A percentile compares a stretch with the other conserved stretches of the same genome.
phyloP scores from a whole-genome alignment of 1,139 yeast genomes.

The Ashbya aceris region DNA sequence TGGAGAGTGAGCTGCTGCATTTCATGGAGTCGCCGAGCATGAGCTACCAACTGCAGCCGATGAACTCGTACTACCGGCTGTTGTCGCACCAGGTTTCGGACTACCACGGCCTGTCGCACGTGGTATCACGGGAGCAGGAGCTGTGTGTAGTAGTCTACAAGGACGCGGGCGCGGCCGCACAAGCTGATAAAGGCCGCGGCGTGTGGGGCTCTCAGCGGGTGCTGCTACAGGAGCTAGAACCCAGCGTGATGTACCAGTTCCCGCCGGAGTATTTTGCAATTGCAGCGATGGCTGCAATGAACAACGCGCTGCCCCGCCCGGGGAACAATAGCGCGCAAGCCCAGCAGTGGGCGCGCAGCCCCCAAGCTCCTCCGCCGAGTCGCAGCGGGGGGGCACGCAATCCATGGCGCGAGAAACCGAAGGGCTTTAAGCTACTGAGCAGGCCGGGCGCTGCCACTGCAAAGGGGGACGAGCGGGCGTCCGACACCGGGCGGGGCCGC shows the following conservation, averaged over 20 bases:
- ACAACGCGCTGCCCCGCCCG: background rate
- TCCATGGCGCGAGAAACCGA: background rate
- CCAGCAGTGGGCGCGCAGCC: slow-evolving; percentile 17
- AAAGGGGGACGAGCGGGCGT: background rate
- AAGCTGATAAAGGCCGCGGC: slow-evolving; percentile 7
- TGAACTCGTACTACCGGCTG: slow-evolving; percentile 60
- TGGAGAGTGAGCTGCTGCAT: slow-evolving; percentile 40
- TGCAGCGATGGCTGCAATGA: slow-evolving; percentile 8
- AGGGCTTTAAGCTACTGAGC: background rate
- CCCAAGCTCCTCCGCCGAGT: background rate
- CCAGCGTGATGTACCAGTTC: slow-evolving; percentile 6
- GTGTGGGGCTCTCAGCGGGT: slow-evolving; percentile 10
- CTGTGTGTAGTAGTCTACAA: slow-evolving; percentile 36
- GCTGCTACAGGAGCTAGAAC: slow-evolving; percentile 18
- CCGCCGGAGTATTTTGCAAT: slow-evolving; percentile 6
- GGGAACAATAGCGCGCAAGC: slow-evolving; percentile 4
- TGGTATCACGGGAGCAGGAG: slow-evolving; percentile 37
- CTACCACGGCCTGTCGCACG: slow-evolving; percentile 51
- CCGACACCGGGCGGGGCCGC: background rate
- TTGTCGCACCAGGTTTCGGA: slow-evolving; percentile 63
- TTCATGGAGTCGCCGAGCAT: slow-evolving; percentile 32
- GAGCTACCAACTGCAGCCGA: slow-evolving; percentile 40
- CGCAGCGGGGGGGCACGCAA: background rate
- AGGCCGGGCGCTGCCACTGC: background rate
- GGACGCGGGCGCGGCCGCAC: slow-evolving; percentile 6